phyloP scores from a whole-genome alignment of 306 rosid species.

The Prunus mume region DNA sequence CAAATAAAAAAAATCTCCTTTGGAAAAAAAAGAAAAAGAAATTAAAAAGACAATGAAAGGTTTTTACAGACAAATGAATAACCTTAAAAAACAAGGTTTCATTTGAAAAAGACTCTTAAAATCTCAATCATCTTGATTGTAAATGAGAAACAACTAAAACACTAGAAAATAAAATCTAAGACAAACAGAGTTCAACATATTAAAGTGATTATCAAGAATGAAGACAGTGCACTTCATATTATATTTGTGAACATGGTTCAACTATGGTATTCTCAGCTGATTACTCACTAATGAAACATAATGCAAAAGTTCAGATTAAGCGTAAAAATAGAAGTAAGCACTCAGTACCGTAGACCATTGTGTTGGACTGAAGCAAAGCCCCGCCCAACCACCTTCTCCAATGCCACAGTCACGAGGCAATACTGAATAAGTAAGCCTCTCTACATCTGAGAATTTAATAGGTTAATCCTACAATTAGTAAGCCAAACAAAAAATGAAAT shows the following conservation, averaged over 20 bases:
- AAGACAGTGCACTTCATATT: neutral
- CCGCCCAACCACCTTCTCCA: slow-evolving; percentile 93
- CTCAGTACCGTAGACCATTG: slow-evolving; percentile 66
- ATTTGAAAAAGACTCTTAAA: neutral
- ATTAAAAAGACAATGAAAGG: neutral
- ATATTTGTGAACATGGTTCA: neutral
- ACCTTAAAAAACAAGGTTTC: neutral
- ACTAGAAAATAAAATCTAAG: neutral
- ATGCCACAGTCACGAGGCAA: slow-evolving; percentile 67
- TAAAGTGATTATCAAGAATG: neutral
- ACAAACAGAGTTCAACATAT: neutral
- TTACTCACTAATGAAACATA: neutral
- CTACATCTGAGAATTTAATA: slow-evolving; percentile 53
- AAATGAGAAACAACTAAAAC: neutral
- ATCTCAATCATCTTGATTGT: neutral
- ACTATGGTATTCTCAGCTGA: neutral
- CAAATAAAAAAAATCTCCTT: neutral
- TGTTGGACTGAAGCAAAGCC: slow-evolving; percentile 79
- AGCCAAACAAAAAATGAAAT: neutral
- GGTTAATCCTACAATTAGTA: slow-evolving; percentile 25
- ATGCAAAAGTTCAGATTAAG: neutral
- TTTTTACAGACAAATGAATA: neutral
- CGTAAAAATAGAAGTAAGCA: slow-evolving; percentile 8
- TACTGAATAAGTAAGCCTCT: slow-evolving; percentile 71
- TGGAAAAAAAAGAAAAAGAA: neutral